A percentile compares a stretch with the other conserved stretches of the same genome.
Conservation (phyloP, 768 basidiomycete genomes). For the Boletus pseudo-olivaceus region DNA sequence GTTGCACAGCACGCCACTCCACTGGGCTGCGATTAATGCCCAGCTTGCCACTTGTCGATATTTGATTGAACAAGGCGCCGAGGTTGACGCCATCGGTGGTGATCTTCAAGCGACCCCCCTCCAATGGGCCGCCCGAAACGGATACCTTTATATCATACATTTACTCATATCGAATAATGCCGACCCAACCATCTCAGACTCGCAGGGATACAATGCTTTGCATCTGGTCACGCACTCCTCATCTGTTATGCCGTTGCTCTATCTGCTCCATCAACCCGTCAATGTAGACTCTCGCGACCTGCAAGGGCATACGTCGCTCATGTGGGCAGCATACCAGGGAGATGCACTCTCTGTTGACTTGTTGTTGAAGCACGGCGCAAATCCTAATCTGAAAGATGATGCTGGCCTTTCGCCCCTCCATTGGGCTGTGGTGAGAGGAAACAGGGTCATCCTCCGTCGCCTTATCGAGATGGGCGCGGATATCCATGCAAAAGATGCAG, state of each 20-base stretch:
- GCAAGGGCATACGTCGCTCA: conserved; percentile 90
- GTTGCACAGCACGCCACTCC: conserved; percentile 64
- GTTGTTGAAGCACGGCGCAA: conserved; percentile 84
- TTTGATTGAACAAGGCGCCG: conserved; percentile 88
- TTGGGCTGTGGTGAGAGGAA: conserved; percentile 98
- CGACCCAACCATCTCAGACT: conserved; percentile 87
- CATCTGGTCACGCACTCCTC: conserved; percentile 95
- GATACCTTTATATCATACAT: conserved; percentile 94
- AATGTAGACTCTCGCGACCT: conserved; percentile 87
- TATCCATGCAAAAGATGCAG: conserved; percentile 72
- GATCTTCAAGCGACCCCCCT: conserved; percentile 92
- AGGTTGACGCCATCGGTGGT: conserved; percentile 91
- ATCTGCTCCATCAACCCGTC: conserved; percentile 89
- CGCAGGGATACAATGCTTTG: conserved; percentile 93
- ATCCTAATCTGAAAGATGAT: conserved; percentile 71
- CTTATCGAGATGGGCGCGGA: conserved; percentile 86
- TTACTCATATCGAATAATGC: conserved; percentile 86
- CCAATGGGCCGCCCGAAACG: conserved; percentile 98
- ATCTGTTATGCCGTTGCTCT: conserved; percentile 90
- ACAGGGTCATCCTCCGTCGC: conserved; percentile 77
- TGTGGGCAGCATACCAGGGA: conserved; percentile 99
- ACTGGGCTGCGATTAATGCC: conserved; percentile 98
- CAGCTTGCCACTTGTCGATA: conserved; percentile 86
- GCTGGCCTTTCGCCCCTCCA: conserved; percentile 85
- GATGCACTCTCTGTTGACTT: conserved; percentile 94